Conservation (phyloP, 2,329 filamentous ascomycete genomes). For the Fusarium kyushuense region DNA sequence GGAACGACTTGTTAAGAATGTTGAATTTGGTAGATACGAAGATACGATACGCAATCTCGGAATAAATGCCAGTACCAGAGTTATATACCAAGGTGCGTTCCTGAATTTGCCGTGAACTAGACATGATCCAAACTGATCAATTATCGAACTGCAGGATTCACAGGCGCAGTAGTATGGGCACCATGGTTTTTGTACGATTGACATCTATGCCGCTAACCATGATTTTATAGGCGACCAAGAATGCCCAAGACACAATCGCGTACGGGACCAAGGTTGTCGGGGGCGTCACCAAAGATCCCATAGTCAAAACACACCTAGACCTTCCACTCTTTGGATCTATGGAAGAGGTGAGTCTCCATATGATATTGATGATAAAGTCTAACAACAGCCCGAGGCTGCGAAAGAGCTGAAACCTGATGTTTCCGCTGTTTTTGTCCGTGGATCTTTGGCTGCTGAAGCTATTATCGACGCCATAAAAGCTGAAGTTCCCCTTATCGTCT, state of each 20-base stretch:
- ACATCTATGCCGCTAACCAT: no score
- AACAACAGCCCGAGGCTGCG: constrained; percentile 49
- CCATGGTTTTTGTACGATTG: no score
- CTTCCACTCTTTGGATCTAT: constrained; percentile 55
- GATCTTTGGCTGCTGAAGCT: constrained; percentile 72
- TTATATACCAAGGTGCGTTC: constrained; percentile 8
- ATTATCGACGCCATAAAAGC: constrained; percentile 83
- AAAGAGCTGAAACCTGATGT: constrained; percentile 66
- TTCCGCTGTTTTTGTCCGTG: constrained; percentile 79
- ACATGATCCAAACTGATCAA: neutral
- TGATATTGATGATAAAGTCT: neutral
- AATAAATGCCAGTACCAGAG: neutral
- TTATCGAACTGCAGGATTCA: constrained; percentile 52
- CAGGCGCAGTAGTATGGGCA: constrained; percentile 52
- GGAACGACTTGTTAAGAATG: neutral
- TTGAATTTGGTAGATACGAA: neutral
- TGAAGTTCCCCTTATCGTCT: constrained; percentile 81
- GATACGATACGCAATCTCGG: constrained; percentile 1
- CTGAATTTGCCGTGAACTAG: neutral
- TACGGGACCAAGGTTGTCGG: constrained; percentile 56
- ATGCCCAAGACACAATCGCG: constrained; percentile 54
- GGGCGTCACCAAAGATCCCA: constrained; percentile 55
- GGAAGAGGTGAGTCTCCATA: constrained; percentile 42
- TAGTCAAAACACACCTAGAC: constrained; percentile 49
- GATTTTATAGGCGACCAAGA: constrained; percentile 51